These are phyloP conservation scores for Aureobasidium namibiae DNA, from an alignment of 2,329 filamentous ascomycete genomes.

Conservation along the genomic window DNA sequence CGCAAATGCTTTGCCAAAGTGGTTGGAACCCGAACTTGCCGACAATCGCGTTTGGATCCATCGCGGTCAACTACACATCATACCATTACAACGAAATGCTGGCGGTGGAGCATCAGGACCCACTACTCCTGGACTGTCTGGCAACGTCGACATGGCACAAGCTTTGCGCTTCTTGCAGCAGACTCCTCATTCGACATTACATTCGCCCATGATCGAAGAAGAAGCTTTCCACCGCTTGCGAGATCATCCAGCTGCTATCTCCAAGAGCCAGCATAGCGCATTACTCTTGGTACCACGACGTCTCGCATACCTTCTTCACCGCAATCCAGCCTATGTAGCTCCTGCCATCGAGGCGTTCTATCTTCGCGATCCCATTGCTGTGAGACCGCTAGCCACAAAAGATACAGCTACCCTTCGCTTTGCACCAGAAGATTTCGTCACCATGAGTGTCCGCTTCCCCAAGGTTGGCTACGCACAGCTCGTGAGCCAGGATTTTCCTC, in stretches of 20 bases:
- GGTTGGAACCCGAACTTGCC: slow-evolving; percentile 87
- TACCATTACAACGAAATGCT: slow-evolving; percentile 43
- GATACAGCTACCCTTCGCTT: slow-evolving; percentile 53
- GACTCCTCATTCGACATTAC: slow-evolving; percentile 52
- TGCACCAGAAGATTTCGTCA: slow-evolving; percentile 69
- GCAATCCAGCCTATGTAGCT: slow-evolving; percentile 66
- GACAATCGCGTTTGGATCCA: slow-evolving; percentile 87
- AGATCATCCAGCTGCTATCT: slow-evolving; percentile 73
- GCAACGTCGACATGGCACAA: slow-evolving; percentile 52
- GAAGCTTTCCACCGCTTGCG: slow-evolving; percentile 85
- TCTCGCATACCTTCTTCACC: slow-evolving; percentile 69
- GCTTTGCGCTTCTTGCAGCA: slow-evolving; percentile 55
- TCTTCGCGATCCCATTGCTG: slow-evolving; percentile 68
- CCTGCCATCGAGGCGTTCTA: slow-evolving; percentile 89
- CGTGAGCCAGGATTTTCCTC: slow-evolving; percentile 70
- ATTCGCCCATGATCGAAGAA: slow-evolving; percentile 67
- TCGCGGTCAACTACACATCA: slow-evolving; percentile 63
- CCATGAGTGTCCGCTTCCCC: slow-evolving; percentile 73
- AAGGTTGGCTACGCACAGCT: slow-evolving; percentile 86
- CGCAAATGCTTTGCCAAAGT: slow-evolving; percentile 75
- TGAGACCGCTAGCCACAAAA: slow-evolving; percentile 58
- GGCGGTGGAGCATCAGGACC: neutral
- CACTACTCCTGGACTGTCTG: slow-evolving; percentile 19
- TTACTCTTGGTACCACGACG: slow-evolving; percentile 69
- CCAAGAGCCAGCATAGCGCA: slow-evolving; percentile 66